Percentiles rank a stretch among this genome's conserved stretches.
Evolutionary conservation across 345 rosid species (phyloP).

Genomic region (Gynandropsis gynandra): DNA sequence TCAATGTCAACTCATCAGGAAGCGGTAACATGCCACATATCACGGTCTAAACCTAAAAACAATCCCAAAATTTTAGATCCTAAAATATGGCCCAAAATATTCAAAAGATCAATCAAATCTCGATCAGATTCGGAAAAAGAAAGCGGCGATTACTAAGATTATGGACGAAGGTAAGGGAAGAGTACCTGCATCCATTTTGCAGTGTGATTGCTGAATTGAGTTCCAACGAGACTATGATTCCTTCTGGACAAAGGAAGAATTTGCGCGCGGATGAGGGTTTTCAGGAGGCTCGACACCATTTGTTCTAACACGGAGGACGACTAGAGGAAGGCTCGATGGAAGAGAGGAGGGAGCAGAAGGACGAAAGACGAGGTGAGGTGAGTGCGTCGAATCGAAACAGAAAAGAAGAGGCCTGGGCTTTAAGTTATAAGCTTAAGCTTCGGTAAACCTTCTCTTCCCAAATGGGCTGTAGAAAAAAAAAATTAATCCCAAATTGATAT

Average conservation of each 20-base stretch:
- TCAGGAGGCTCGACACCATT: slow-evolving; percentile 58
- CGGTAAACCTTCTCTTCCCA: no score
- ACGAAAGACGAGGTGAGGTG: neutral
- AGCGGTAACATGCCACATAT: slow-evolving; percentile 8
- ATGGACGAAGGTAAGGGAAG: neutral
- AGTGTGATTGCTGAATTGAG: slow-evolving; percentile 58
- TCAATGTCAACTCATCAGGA: no score
- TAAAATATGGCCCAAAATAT: no score
- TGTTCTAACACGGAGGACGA: slow-evolving; percentile 2
- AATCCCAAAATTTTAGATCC: neutral
- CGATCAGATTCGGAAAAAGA: neutral
- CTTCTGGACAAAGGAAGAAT: slow-evolving; percentile 37
- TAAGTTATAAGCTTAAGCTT: no score
- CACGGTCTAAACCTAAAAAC: slow-evolving; percentile 8
- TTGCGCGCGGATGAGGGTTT: slow-evolving; percentile 41
- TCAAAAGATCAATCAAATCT: neutral
- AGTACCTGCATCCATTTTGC: slow-evolving; percentile 96
- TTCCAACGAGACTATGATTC: slow-evolving; percentile 32
- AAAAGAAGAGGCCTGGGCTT: no score
- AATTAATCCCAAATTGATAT: no score
- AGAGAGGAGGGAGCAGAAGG: neutral
- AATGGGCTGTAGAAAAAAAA: no score
- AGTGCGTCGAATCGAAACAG: neutral
- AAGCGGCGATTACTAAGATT: neutral
- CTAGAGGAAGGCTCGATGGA: neutral